Conservation (phyloP, 306 rosid genomes). For the Pyrus communis region DNA sequence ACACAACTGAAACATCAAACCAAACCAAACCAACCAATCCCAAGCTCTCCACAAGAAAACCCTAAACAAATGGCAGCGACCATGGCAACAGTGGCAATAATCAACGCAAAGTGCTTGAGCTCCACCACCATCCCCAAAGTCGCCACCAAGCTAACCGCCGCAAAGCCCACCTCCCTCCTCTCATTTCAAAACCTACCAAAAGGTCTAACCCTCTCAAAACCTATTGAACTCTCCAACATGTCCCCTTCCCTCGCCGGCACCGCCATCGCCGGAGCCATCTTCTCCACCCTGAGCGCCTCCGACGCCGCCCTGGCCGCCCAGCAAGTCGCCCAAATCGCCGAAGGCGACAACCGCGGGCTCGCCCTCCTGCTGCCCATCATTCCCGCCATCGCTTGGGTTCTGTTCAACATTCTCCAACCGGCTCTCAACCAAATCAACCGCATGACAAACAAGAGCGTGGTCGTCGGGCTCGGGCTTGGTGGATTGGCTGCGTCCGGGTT, state of each 20-base stretch:
- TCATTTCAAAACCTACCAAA: conserved; percentile 53
- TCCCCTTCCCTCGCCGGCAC: conserved; percentile 35
- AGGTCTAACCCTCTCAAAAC: conserved; percentile 28
- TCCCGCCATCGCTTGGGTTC: conserved; percentile 90
- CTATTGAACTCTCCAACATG: conserved; percentile 3
- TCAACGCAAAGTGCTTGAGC: conserved; percentile 55
- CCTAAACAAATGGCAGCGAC: conserved; percentile 65
- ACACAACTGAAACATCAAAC: not conserved
- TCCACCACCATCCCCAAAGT: conserved; percentile 26
- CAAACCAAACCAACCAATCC: not conserved
- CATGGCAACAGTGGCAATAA: conserved; percentile 69
- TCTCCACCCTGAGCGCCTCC: conserved; percentile 42
- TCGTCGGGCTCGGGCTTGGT: conserved; percentile 59
- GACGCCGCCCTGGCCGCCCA: conserved; percentile 78
- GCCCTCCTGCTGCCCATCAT: conserved; percentile 62
- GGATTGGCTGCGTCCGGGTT: conserved; percentile 51
- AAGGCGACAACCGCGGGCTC: conserved; percentile 74
- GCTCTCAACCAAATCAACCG: conserved; percentile 77
- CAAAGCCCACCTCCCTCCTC: conserved; percentile 43
- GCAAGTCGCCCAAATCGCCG: conserved; percentile 65
- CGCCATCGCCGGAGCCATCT: conserved; percentile 77
- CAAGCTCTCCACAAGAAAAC: not conserved
- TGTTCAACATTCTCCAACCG: conserved; percentile 83
- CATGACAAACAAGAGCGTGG: conserved; percentile 59
- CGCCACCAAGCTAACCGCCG: conserved; percentile 26